Percentiles rank a stretch among this genome's conserved stretches.
These are phyloP conservation scores for Boletellus dicymbophilus DNA, from an alignment of 1,284 basidiomycete genomes.

Conservation along the genomic window DNA sequence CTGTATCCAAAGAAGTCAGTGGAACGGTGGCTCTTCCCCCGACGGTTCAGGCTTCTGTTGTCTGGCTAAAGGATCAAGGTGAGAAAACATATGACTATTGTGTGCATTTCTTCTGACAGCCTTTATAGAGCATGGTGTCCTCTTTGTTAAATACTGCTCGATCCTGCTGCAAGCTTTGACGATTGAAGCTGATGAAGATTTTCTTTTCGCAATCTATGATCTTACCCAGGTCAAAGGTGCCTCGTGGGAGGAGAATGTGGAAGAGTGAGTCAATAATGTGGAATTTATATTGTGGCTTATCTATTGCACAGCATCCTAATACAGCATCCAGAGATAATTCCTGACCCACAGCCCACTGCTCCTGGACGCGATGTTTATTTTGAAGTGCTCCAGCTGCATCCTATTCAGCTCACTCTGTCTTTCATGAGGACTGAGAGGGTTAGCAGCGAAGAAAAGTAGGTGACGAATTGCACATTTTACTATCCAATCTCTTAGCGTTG, in stretches of 20 bases:
- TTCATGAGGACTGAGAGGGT: slow-evolving; percentile 97
- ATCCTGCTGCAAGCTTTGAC: slow-evolving; percentile 94
- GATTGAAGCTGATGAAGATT: slow-evolving; percentile 96
- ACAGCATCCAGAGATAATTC: slow-evolving; percentile 73
- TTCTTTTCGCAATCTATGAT: slow-evolving; percentile 92
- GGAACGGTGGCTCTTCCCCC: slow-evolving; percentile 81
- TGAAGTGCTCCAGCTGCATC: slow-evolving; percentile 96
- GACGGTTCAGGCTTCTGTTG: slow-evolving; percentile 86
- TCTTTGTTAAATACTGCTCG: slow-evolving; percentile 97
- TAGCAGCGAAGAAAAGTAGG: slow-evolving; percentile 91
- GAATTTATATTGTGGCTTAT: slow-evolving; percentile 6
- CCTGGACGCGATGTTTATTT: slow-evolving; percentile 89
- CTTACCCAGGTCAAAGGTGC: slow-evolving; percentile 91
- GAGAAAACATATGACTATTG: slow-evolving; percentile 4
- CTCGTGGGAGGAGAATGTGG: slow-evolving; percentile 78
- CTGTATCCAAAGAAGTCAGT: slow-evolving; percentile 82
- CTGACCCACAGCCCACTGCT: slow-evolving; percentile 72
- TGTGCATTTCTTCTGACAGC: not conserved
- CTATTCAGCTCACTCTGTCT: slow-evolving; percentile 89
- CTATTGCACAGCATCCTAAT: slow-evolving; percentile 68
- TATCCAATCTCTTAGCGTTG: slow-evolving; percentile 8
- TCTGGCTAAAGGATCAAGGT: slow-evolving; percentile 95
- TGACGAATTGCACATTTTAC: slow-evolving; percentile 8
- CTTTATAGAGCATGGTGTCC: slow-evolving; percentile 84
- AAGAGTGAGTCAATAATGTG: slow-evolving; percentile 59